These are phyloP conservation scores for Baudoinia panamericana DNA, from an alignment of 495 filamentous ascomycete species.

Conservation along the genomic window DNA sequence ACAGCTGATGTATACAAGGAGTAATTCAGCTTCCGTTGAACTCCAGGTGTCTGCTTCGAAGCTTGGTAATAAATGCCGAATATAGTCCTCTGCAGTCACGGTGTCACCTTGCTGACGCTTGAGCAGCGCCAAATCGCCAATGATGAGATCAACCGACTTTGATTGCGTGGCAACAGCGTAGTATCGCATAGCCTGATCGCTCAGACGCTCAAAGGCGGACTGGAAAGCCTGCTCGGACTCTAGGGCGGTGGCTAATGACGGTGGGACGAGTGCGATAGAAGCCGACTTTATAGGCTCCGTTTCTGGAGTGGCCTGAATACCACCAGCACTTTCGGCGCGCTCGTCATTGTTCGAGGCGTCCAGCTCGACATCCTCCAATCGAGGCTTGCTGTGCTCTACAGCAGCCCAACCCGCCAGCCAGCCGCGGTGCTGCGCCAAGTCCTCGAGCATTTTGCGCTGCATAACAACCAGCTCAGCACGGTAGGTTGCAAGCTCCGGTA, in stretches of 20 bases:
- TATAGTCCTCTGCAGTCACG: constrained; percentile 59
- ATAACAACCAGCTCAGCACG: constrained; percentile 72
- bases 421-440: constrained; percentile 54
- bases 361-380: constrained; percentile 13
- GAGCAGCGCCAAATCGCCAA: constrained; percentile 75
- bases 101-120: constrained; percentile 64
- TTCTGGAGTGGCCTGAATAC: neutral
- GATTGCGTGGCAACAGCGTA: constrained; percentile 61
- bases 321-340: neutral
- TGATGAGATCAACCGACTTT: constrained; percentile 60
- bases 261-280: neutral
- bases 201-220: constrained; percentile 26
- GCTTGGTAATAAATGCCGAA: constrained; percentile 67
- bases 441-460: constrained; percentile 63
- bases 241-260: constrained; percentile 2
- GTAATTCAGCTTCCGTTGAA: constrained; percentile 63
- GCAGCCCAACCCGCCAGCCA: constrained; percentile 70
- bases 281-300: too few relatives aligned
- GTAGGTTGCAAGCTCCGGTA: constrained; percentile 48
- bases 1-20: constrained; percentile 75
- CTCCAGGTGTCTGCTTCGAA: constrained; percentile 74
- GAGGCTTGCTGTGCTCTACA: constrained; percentile 25
- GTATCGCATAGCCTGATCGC: constrained; percentile 36
- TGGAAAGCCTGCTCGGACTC: constrained; percentile 13
- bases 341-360: constrained; percentile 6